phyloP scores from a whole-genome alignment of 164 flowering plant species.

The Kingdonia uniflora region DNA sequence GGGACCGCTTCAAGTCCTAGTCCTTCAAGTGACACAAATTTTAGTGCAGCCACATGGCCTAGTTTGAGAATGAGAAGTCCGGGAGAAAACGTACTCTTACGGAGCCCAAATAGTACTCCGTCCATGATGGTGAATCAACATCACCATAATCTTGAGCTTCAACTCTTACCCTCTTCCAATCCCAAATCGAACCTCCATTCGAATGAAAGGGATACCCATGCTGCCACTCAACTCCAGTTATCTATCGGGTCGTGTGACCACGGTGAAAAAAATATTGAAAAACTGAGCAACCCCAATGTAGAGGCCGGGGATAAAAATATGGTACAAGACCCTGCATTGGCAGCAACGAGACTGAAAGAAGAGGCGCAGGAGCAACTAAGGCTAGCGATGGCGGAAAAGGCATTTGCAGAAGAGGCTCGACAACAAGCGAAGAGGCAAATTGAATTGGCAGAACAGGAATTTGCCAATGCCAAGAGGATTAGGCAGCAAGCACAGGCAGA shows the following conservation, averaged over 20 bases:
- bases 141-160: conserved; percentile 60
- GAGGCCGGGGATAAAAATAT: conserved; percentile 13
- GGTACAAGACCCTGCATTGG: conserved; percentile 7
- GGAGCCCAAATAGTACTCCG: conserved; percentile 4
- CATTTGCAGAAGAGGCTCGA: conserved; percentile 70
- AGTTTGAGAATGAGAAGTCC: conserved; percentile 20
- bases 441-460: conserved; percentile 74
- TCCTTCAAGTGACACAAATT: conserved; percentile 72
- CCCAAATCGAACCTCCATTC: conserved; percentile 10
- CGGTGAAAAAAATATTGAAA: conserved; percentile 12
- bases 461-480: conserved; percentile 65
- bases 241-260: conserved; percentile 56
- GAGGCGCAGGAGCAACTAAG: conserved; percentile 45
- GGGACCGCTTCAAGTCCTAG: conserved; percentile 73
- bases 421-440: conserved; percentile 60
- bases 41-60: conserved; percentile 39
- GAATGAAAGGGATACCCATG: conserved; percentile 22
- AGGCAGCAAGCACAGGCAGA: conserved; percentile 76
- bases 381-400: conserved; percentile 59
- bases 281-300: neutral
- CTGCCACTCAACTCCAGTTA: conserved; percentile 54
- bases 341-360: conserved; percentile 26
- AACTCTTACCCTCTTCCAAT: conserved; percentile 36
- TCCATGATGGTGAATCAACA: conserved; percentile 1
- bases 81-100: conserved; percentile 16